Evolutionary conservation across 345 rosid species (phyloP).

Genomic region (Pugionium cornutum): DNA sequence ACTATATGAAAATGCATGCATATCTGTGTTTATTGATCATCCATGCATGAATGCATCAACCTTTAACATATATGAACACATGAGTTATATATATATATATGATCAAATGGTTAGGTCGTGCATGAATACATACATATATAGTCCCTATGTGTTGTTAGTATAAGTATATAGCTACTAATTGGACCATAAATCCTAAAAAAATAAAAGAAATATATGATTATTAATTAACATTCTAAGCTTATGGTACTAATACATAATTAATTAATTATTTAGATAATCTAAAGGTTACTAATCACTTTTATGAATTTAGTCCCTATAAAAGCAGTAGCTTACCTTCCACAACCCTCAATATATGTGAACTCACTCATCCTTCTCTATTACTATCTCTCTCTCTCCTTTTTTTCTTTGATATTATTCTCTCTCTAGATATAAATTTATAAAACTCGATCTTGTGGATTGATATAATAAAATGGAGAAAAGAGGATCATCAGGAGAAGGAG

Average conservation of each 20-base stretch:
- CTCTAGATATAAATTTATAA: neutral
- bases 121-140: no score
- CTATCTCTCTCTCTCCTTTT: constrained; percentile 5
- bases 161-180: no score
- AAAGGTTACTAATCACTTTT: constrained; percentile 29
- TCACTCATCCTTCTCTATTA: constrained; percentile 12
- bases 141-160: no score
- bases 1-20: no score
- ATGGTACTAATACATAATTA: constrained; percentile 18
- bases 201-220: neutral
- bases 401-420: neutral
- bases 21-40: no score
- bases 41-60: no score
- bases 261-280: constrained; percentile 29
- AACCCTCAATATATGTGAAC: constrained; percentile 36
- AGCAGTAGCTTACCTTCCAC: constrained; percentile 40
- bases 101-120: no score
- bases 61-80: no score
- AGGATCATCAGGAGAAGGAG: constrained; percentile 66
- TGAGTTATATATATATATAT: no score
- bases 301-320: constrained; percentile 39
- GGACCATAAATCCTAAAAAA: no score
- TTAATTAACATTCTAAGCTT: constrained; percentile 28
- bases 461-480: constrained; percentile 33
- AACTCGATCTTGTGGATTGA: neutral